phyloP scores from a whole-genome alignment of 345 rosid species.

The Gossypium bickii region DNA sequence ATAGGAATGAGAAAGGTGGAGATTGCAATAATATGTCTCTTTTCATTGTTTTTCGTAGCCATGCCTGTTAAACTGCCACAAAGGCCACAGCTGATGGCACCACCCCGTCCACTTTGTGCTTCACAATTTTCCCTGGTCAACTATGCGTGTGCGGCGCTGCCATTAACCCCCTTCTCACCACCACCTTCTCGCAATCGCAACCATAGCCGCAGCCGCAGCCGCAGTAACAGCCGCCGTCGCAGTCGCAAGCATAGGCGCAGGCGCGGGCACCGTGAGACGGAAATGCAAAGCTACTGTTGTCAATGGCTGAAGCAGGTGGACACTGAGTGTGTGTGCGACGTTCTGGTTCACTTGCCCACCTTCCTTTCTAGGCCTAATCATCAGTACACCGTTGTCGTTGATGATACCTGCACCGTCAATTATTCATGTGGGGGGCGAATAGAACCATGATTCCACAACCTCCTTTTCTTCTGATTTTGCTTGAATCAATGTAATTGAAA shows the following conservation, averaged over 20 bases:
- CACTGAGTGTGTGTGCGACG: conserved; percentile 68
- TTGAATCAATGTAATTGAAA: background rate
- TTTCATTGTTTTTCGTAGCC: background rate
- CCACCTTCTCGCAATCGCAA: background rate
- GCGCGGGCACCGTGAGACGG: conserved; percentile 13
- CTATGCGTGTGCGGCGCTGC: conserved; percentile 56
- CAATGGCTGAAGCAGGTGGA: conserved; percentile 69
- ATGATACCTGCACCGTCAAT: conserved; percentile 49
- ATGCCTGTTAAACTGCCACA: background rate
- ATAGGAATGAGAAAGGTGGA: background rate
- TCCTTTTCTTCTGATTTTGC: background rate
- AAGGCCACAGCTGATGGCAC: background rate
- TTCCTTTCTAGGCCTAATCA: conserved; percentile 67
- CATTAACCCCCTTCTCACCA: conserved; percentile 27
- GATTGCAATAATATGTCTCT: background rate
- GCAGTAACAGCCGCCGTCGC: background rate
- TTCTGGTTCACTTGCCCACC: conserved; percentile 65
- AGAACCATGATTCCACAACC: conserved; percentile 19
- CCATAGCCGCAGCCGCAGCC: background rate
- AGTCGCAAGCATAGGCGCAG: conserved; percentile 8
- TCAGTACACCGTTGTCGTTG: conserved; percentile 45
- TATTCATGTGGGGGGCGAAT: conserved; percentile 52
- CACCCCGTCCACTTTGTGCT: conserved; percentile 54
- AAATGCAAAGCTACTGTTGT: conserved; percentile 53
- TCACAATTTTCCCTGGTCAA: conserved; percentile 63